Percentiles rank a stretch among this genome's conserved stretches.
Evolutionary conservation across 164 flowering plant species (phyloP).

Genomic region (Saururus chinensis): DNA sequence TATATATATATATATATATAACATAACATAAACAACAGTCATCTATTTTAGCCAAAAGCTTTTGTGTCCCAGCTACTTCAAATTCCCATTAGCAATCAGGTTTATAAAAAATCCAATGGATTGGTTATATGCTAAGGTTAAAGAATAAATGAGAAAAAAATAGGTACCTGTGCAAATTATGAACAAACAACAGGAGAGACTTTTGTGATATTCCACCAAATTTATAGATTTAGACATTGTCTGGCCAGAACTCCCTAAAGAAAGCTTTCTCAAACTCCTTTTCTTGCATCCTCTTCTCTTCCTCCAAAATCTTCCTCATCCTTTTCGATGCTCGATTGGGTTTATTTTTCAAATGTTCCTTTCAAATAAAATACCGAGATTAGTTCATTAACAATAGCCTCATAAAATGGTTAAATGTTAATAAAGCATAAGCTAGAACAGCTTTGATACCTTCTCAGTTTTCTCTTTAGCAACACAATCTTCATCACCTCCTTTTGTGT

Average conservation of each 20-base stretch:
- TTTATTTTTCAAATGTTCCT: constrained; percentile 33
- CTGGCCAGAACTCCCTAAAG: constrained; percentile 89
- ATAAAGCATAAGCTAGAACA: constrained; percentile 7
- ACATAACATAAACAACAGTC: too few species aligned
- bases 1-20: too few species aligned
- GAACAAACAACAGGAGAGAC: neutral
- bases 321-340: constrained; percentile 43
- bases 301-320: constrained; percentile 51
- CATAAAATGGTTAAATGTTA: neutral
- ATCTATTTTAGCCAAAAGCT: too few species aligned
- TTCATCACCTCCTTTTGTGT: constrained; percentile 5
- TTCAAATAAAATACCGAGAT: constrained; percentile 4
- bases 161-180: neutral
- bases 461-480: constrained; percentile 6
- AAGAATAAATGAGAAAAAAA: too few species aligned
- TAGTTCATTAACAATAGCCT: neutral
- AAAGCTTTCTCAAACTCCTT: constrained; percentile 70
- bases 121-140: too few species aligned
- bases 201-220: neutral
- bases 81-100: too few species aligned
- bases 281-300: constrained; percentile 52
- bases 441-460: constrained; percentile 21
- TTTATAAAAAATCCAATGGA: too few species aligned
- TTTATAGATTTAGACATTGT: constrained; percentile 48
- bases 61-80: too few species aligned